Conservation (phyloP, 352 stramenopile genomes). For the Phytophthora crassamura region DNA sequence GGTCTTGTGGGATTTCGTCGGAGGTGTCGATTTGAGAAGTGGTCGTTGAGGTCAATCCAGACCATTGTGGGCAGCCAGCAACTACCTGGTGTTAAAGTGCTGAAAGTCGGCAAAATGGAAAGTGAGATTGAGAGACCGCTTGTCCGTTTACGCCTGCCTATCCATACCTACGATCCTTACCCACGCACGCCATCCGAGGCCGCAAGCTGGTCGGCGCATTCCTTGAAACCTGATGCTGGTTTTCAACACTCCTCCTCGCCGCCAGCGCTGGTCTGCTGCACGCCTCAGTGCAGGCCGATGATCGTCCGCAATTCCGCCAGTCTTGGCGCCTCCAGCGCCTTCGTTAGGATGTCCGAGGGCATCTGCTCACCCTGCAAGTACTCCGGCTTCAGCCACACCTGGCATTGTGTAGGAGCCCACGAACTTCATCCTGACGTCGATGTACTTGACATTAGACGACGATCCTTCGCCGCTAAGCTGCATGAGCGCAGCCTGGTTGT, state of each 20-base stretch:
- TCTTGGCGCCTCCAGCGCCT: conserved; percentile 7
- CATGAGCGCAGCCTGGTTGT: conserved; percentile 10
- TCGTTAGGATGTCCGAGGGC: conserved; percentile 20
- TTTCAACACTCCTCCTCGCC: conserved; percentile 14
- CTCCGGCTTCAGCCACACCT: background rate
- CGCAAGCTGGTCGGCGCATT: no score
- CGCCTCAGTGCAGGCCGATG: background rate
- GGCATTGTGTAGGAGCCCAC: background rate
- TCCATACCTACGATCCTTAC: no score
- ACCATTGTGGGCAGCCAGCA: no score
- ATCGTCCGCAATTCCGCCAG: background rate
- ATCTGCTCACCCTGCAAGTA: conserved; percentile 15
- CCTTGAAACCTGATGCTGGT: no score
- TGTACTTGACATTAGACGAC: conserved; percentile 10
- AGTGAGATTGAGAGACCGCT: no score
- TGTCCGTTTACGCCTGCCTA: no score
- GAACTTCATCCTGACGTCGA: conserved; percentile 28
- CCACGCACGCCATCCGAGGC: no score
- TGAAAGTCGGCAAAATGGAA: no score
- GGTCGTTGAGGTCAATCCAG: no score
- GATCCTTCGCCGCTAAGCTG: background rate
- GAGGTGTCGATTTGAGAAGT: no score
- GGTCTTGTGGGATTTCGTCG: no score
- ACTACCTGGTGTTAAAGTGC: no score
- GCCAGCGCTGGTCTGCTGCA: background rate